Evolutionary conservation across 2,329 filamentous ascomycete genomes (phyloP), one percentile per base, ranked within the genome.

Genomic region (Capronia epimyces): DNA sequence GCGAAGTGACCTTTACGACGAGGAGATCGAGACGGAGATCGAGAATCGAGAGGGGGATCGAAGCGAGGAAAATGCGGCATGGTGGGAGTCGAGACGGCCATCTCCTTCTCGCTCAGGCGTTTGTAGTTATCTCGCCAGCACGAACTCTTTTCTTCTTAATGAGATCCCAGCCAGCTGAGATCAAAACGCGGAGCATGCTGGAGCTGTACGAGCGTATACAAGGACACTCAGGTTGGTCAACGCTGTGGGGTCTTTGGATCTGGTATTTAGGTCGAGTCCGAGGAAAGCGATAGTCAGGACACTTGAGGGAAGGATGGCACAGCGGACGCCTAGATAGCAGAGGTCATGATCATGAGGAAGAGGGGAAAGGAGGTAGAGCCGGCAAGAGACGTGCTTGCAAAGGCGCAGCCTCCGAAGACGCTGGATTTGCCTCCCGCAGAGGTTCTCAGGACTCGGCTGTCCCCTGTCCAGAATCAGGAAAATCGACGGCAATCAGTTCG

Each of bases 21-120:
- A 13, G 70, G 68, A 18, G 67, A 69, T 40, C 64, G 64, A 21
- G 69, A 66, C n/a, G 65, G 63, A 42, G 68, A 66, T 21, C 62
- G 64, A 8, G 69, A 66, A 49, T 63, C 61, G 9, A 62, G 58
- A 25, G 64, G 64, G 12, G 36, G 43, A 21, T 57, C 49, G 42
- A 57, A 49, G 31, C 46, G 52, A 41, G 53, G 54, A 45, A 62
- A 57, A 12, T 50, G 46, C n/a, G 56, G 52, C 21, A 44, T 27
- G 22, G 56, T 58, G 13, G 61, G 60, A 40, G 59, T 59, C 7
- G 47, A 44, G 41, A 52, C 39, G 5, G 58, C 49, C 58, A 62
- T 64, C 20, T 6, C 46, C 27, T 16, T 3, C 29, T 10, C 13
- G 41, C 9, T 20, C 41, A 34, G 51, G 24, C n/a, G 37, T 44